A percentile compares a stretch with the other conserved stretches of the same genome.
phyloP scores from a whole-genome alignment of 2,329 filamentous ascomycete species.

The Tolypocladium sp. region DNA sequence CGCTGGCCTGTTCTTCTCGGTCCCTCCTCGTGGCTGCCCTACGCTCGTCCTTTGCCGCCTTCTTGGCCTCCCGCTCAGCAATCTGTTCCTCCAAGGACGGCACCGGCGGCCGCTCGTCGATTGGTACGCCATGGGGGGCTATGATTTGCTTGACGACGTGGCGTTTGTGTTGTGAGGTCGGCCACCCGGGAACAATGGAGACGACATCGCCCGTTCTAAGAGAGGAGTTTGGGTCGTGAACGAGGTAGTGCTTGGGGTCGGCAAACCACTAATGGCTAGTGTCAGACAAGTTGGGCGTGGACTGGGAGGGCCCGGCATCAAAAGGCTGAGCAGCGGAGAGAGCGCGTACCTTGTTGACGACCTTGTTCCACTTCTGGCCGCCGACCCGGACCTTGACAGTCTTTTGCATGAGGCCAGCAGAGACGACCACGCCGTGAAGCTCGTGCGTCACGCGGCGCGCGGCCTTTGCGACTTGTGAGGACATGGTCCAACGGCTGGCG shows the following conservation, averaged over 20 bases:
- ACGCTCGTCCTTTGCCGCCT: slow-evolving; percentile 47
- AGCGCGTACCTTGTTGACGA: slow-evolving; percentile 58
- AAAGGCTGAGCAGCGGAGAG: background rate
- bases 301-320: background rate
- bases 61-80: slow-evolving; percentile 42
- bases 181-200: slow-evolving; percentile 57
- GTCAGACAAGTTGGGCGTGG: background rate
- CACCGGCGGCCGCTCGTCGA: slow-evolving; percentile 56
- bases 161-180: slow-evolving; percentile 55
- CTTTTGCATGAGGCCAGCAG: slow-evolving; percentile 67
- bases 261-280: slow-evolving; percentile 43
- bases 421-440: slow-evolving; percentile 63
- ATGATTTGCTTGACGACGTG: slow-evolving; percentile 71
- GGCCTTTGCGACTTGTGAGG: slow-evolving; percentile 29
- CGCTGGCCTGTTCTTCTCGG: slow-evolving; percentile 4
- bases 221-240: slow-evolving; percentile 70
- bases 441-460: slow-evolving; percentile 38
- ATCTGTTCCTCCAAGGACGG: slow-evolving; percentile 55
- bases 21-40: slow-evolving; percentile 25
- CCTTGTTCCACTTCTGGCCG: slow-evolving; percentile 61
- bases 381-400: slow-evolving; percentile 72
- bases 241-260: slow-evolving; percentile 54
- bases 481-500: slow-evolving; percentile 18
- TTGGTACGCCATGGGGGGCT: slow-evolving; percentile 54
- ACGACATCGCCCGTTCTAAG: slow-evolving; percentile 68